A percentile compares a stretch with the other conserved stretches of the same genome.
These are phyloP conservation scores for Vitis cinerea DNA, from an alignment of 164 flowering plant species.

Conservation along the genomic window DNA sequence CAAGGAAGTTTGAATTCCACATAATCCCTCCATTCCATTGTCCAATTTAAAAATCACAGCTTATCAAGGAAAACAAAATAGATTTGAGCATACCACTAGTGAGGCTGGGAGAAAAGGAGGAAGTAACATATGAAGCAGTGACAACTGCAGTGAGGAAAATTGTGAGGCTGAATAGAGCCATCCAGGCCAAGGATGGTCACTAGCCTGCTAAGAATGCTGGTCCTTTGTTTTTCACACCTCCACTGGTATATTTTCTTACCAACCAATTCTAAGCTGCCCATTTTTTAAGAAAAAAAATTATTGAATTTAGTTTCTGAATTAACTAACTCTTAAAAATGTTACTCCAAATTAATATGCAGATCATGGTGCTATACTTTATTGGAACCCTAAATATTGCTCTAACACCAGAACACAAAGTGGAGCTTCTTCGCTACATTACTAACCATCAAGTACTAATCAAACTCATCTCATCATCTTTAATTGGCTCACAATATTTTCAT, in stretches of 20 bases:
- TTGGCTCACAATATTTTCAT: no score
- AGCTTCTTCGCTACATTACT: no score
- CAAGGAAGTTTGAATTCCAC: no score
- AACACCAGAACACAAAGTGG: no score
- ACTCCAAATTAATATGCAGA: conserved; percentile 20
- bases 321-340: no score
- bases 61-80: conserved; percentile 14
- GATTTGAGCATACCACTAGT: conserved; percentile 22
- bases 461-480: no score
- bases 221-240: conserved; percentile 18
- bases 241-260: neutral
- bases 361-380: neutral
- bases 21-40: no score
- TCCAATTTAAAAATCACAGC: neutral
- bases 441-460: no score
- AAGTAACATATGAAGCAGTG: conserved; percentile 13
- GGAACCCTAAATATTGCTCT: no score
- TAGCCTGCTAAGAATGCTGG: conserved; percentile 34
- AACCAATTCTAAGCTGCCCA: neutral
- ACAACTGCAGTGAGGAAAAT: conserved; percentile 27
- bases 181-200: conserved; percentile 35
- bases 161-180: conserved; percentile 8
- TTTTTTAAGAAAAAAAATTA: no score
- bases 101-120: conserved; percentile 17
- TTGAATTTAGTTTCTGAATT: no score